A percentile compares a stretch with the other conserved stretches of the same genome.
phyloP scores from a whole-genome alignment of 129 eudicot species.

The Artemisia argyi region DNA sequence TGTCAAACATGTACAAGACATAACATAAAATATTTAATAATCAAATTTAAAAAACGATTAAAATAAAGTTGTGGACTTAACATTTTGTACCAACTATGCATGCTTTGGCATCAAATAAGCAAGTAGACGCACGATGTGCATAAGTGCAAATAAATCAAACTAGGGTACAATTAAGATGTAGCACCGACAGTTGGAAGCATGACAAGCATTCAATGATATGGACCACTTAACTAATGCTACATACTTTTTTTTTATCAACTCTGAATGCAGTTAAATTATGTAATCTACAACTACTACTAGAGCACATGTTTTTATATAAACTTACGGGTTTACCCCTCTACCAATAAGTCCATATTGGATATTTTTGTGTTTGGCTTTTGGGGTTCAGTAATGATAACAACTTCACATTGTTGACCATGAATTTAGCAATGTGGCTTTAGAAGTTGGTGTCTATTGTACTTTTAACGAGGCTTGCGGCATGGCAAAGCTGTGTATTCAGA shows the following conservation, averaged over 20 bases:
- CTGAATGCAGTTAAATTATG: background rate
- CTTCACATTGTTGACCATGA: no score
- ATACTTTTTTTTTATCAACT: background rate
- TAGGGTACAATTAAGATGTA: background rate
- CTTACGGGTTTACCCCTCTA: no score
- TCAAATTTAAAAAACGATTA: background rate
- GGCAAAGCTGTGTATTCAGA: no score
- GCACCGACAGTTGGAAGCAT: slow-evolving; percentile 28
- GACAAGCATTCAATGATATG: slow-evolving; percentile 26
- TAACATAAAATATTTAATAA: background rate
- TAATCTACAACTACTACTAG: slow-evolving; percentile 3
- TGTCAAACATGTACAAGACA: slow-evolving; percentile 28
- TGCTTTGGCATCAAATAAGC: slow-evolving; percentile 25
- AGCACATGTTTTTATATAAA: background rate
- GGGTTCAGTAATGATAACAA: no score
- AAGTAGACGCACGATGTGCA: slow-evolving; percentile 35
- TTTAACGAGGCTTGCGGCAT: no score
- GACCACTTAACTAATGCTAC: slow-evolving; percentile 21
- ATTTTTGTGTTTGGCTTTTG: no score
- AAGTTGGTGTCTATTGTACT: no score
- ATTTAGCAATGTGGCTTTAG: no score
- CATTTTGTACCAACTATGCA: slow-evolving; percentile 19
- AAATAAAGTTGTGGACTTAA: slow-evolving; percentile 11
- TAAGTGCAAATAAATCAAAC: slow-evolving; percentile 13
- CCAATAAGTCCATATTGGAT: no score